A percentile compares a stretch with the other conserved stretches of the same genome.
These are phyloP conservation scores for Aspergillus vadensis DNA, from an alignment of 2,329 filamentous ascomycete species.

Conservation along the genomic window DNA sequence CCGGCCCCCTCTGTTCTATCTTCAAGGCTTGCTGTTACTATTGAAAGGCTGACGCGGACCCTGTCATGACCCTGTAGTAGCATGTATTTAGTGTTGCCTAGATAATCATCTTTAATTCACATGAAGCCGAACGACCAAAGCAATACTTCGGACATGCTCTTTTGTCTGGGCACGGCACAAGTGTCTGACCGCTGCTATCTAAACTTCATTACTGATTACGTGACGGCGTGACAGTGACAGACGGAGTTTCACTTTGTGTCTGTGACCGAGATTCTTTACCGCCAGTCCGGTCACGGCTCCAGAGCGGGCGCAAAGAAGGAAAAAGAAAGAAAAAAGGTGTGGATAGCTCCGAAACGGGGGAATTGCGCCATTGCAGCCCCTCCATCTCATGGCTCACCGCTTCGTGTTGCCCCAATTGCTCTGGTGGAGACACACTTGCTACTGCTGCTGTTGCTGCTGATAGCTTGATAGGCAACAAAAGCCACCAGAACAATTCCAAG, in stretches of 20 bases:
- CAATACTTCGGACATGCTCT: background rate
- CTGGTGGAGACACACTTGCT: background rate
- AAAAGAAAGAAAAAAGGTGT: background rate
- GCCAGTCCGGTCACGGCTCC: background rate
- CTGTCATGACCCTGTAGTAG: background rate
- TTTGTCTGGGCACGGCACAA: background rate
- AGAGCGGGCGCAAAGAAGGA: background rate
- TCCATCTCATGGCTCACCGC: slow-evolving; percentile 9
- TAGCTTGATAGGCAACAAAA: background rate
- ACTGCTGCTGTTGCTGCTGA: background rate
- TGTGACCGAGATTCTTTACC: background rate
- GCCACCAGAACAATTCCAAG: background rate
- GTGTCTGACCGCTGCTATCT: background rate
- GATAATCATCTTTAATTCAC: no score
- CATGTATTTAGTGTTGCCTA: no score
- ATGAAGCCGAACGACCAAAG: background rate
- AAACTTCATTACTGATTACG: background rate
- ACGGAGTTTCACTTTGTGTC: background rate
- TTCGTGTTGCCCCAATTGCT: background rate
- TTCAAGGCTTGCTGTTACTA: background rate
- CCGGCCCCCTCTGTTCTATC: background rate
- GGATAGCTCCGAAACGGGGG: slow-evolving; percentile 1
- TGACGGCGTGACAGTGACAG: background rate
- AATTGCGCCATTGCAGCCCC: slow-evolving; percentile 4
- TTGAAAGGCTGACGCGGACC: background rate